These are phyloP conservation scores for Verticillium klebahnii DNA, from an alignment of 2,329 filamentous ascomycete genomes.

Conservation along the genomic window DNA sequence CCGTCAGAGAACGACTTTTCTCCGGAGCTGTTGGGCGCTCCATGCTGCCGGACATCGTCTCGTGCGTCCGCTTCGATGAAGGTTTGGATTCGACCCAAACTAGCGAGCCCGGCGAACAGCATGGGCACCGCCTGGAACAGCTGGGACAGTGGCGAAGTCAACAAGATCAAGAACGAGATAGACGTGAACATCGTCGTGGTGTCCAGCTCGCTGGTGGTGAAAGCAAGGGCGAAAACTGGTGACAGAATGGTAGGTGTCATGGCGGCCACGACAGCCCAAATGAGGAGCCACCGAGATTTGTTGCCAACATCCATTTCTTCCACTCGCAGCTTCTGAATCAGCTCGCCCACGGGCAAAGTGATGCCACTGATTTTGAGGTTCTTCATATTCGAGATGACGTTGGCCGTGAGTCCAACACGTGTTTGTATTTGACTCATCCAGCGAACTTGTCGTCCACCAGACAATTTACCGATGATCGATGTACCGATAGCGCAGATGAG, in stretches of 20 bases:
- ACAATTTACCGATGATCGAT: conserved; percentile 10
- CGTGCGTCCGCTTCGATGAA: conserved; percentile 19
- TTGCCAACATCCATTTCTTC: conserved; percentile 18
- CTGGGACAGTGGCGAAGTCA: conserved; percentile 23
- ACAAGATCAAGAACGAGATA: conserved; percentile 27
- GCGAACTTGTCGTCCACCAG: conserved; percentile 17
- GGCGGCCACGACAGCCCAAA: conserved; percentile 21
- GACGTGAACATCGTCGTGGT: conserved; percentile 22
- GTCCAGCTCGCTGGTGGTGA: conserved; percentile 16
- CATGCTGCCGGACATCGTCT: conserved; percentile 2
- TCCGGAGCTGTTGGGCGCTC: neutral
- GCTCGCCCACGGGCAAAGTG: conserved; percentile 16
- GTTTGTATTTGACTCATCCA: conserved; percentile 26
- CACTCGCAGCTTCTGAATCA: conserved; percentile 17
- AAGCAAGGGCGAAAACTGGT: conserved; percentile 27
- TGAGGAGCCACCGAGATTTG: conserved; percentile 17
- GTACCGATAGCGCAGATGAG: conserved; percentile 15
- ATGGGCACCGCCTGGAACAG: conserved; percentile 27
- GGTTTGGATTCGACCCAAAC: conserved; percentile 8
- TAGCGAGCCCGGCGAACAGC: conserved; percentile 22
- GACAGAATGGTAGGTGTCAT: conserved; percentile 29
- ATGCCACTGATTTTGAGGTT: conserved; percentile 24
- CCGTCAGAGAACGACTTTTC: conserved; percentile 4
- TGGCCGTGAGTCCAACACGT: conserved; percentile 18
- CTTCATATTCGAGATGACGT: conserved; percentile 21